Evolutionary conservation across 768 basidiomycete genomes (phyloP), one percentile per base, ranked within the genome.

Genomic region (Mycena venus): DNA sequence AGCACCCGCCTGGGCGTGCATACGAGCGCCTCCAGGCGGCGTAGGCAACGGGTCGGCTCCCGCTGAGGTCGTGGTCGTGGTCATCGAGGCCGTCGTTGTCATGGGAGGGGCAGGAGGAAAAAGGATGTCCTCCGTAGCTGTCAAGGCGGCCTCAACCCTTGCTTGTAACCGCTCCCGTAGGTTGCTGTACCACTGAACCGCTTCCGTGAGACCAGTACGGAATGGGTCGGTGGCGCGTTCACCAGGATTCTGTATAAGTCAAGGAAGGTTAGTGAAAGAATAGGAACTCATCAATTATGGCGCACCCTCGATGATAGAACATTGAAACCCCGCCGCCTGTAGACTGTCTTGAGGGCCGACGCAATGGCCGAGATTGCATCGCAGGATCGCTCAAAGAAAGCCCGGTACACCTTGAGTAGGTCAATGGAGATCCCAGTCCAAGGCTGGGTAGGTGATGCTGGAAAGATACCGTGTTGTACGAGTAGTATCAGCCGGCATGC

Each of bases 121-220:
- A 42, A 34, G 40, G 17, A 38, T 51, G 21, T 14, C 12, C 11
- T n/a, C 19, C 12, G 61, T 60, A 34, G 47, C 29, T 8, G 68
- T 59, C 23, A 77, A 64, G 1, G 68, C 73, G 0, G 51, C 19
- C 4, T 79, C 65, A 0, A 80, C 60, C 14, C 44, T 29, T 4
- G 29, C 21, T 17, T 83, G 78, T 1, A 83, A 49, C 4, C 61
- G 53, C 0, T 74, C 55, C 0, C 73, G 69, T 0, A 85, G 70
- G 0, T 75, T 69, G 29, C 82, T 77, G n/a, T 78, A 82, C 83
- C 83, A 84, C 4, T 81, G 82, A 0, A 84, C 70, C 0, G 82
- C 80, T 2, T 68, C 47, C 23, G 73, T 63, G 10, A 84, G 71
- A 4, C 82, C 63, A 0, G 69, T 72, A 0, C 81, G 65, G 38